These are phyloP conservation scores for Cichorium intybus DNA, from an alignment of 140 eudicot genomes.

Conservation along the genomic window DNA sequence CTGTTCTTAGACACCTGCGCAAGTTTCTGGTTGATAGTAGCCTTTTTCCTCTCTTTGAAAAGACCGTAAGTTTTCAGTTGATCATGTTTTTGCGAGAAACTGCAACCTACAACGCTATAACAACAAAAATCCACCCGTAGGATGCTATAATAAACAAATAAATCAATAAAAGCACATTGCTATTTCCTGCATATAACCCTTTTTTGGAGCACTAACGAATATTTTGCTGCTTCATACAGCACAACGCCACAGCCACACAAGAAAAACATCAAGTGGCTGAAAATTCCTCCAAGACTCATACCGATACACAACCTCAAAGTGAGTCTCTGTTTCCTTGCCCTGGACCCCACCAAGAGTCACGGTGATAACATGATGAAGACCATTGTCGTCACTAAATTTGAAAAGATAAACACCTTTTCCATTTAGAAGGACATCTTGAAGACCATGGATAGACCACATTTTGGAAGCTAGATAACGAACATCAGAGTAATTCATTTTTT, in stretches of 20 bases:
- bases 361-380: too few species aligned
- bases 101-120: not conserved
- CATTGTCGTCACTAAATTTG: too few species aligned
- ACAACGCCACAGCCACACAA: constrained; percentile 16
- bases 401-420: too few species aligned
- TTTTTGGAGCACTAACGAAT: constrained; percentile 3
- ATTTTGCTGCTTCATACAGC: constrained; percentile 15
- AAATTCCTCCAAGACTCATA: constrained; percentile 11
- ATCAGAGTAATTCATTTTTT: too few species aligned
- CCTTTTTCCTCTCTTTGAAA: constrained; percentile 26
- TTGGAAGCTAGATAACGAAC: too few species aligned
- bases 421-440: too few species aligned
- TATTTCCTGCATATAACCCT: not conserved
- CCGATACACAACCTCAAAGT: not conserved
- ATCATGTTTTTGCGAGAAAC: too few species aligned
- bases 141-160: not conserved
- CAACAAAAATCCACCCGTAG: not conserved
- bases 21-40: constrained; percentile 33
- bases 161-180: not conserved
- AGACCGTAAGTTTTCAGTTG: constrained; percentile 30
- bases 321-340: constrained; percentile 16
- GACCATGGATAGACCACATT: too few species aligned
- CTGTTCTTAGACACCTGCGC: constrained; percentile 23
- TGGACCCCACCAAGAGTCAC: constrained; percentile 18
- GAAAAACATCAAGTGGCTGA: constrained; percentile 21